Conservation (phyloP, 306 rosid species). For the Sphenostylis stenocarpa region DNA sequence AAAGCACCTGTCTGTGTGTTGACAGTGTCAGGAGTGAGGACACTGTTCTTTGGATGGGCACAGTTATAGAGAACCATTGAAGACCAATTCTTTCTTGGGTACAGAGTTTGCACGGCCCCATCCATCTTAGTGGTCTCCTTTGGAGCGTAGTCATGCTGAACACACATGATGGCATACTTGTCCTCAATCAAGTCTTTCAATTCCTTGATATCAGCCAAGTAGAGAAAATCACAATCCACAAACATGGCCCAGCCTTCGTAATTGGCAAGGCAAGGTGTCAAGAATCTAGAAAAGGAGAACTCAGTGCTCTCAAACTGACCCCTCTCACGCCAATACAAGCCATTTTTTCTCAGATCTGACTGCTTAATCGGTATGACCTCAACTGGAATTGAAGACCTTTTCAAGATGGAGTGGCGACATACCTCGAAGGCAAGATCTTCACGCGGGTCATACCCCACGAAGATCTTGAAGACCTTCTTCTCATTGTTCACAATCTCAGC, state of each 20-base stretch:
- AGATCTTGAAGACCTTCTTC: constrained; percentile 54
- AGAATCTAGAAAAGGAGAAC: constrained; percentile 68
- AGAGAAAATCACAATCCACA: constrained; percentile 77
- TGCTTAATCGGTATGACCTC: constrained; percentile 63
- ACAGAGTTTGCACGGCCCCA: constrained; percentile 72
- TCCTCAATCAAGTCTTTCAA: constrained; percentile 53
- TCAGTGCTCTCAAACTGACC: constrained; percentile 71
- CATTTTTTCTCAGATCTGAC: constrained; percentile 59
- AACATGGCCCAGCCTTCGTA: constrained; percentile 74
- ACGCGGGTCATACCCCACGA: constrained; percentile 63
- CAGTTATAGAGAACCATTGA: constrained; percentile 76
- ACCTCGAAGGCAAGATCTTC: constrained; percentile 69
- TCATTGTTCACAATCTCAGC: constrained; percentile 9
- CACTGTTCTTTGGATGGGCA: constrained; percentile 60
- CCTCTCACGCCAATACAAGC: constrained; percentile 70
- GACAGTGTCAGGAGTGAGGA: constrained; percentile 57
- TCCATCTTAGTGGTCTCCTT: constrained; percentile 77
- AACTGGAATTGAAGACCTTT: constrained; percentile 65
- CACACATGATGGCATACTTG: constrained; percentile 66
- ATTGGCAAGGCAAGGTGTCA: constrained; percentile 60
- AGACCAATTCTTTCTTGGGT: constrained; percentile 79
- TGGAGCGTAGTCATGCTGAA: constrained; percentile 69
- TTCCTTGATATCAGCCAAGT: constrained; percentile 62
- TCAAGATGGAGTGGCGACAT: constrained; percentile 57
- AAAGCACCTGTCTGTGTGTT: constrained; percentile 66